Conservation (phyloP, 1,284 basidiomycete genomes). For the Salmacisia buchloeana region DNA sequence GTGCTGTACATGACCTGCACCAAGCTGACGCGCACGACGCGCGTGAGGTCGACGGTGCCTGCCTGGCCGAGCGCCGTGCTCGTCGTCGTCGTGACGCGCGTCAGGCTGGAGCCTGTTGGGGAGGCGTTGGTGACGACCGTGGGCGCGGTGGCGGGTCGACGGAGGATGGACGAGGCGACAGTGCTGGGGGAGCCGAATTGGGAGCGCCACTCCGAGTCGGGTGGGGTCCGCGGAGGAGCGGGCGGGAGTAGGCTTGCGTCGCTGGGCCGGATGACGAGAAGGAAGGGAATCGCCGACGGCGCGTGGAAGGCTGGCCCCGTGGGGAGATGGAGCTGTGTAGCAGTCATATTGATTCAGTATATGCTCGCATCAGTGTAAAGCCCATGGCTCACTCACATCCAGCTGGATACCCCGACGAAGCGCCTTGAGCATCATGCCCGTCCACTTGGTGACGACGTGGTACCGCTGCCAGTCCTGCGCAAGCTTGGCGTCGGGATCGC, state of each 20-base stretch:
- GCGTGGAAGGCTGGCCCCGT: slow-evolving; percentile 29
- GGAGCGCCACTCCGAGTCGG: slow-evolving; percentile 14
- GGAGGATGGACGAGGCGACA: neutral
- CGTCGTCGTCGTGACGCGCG: slow-evolving; percentile 23
- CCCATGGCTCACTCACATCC: slow-evolving; percentile 12
- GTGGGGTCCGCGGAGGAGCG: slow-evolving; percentile 13
- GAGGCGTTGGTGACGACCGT: slow-evolving; percentile 8
- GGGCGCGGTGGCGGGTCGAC: slow-evolving; percentile 16
- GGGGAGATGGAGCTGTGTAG: slow-evolving; percentile 25
- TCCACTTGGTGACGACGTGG: slow-evolving; percentile 33
- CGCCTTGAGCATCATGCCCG: slow-evolving; percentile 31
- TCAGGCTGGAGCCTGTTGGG: neutral
- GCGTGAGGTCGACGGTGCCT: slow-evolving; percentile 25
- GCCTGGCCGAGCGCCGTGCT: slow-evolving; percentile 20
- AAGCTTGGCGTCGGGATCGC: slow-evolving; percentile 17
- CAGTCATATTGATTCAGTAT: too few relatives aligned
- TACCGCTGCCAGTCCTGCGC: slow-evolving; percentile 34
- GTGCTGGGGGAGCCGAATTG: slow-evolving; percentile 5
- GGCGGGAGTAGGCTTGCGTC: slow-evolving; percentile 30
- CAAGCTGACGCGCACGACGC: slow-evolving; percentile 34
- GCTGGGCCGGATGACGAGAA: slow-evolving; percentile 35
- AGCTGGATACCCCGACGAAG: slow-evolving; percentile 29
- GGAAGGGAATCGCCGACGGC: slow-evolving; percentile 35
- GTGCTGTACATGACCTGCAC: slow-evolving; percentile 41
- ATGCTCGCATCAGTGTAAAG: too few relatives aligned